Evolutionary conservation across 2,329 filamentous ascomycete genomes (phyloP), one percentile per base, ranked within the genome.

Genomic region (Dothistroma septosporum): DNA sequence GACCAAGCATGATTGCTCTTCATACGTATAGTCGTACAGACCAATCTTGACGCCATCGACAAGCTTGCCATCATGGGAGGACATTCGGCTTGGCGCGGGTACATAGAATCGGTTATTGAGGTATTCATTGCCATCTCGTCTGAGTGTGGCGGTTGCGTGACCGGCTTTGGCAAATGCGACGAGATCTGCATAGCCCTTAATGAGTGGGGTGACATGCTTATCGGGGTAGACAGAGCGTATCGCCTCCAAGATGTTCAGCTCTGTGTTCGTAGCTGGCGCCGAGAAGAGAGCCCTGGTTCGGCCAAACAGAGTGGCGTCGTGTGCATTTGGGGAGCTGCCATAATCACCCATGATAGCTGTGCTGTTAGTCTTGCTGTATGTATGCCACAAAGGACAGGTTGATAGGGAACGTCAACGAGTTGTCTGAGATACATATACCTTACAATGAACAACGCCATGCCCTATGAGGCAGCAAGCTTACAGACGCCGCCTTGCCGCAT

Each of bases 81-180:
- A 73, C 21, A 79, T 71, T 8, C 77, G 70, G 9, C 72, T 70
- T 6, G 68, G 61, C 0, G 77, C 72, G 8, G 75, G 71, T 0
- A 64, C 19, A 61, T 76, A 79, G 5, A 54, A 28, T 10, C 73
- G 72, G 62, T 68, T 69, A 53, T 69, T 71, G 12, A 71, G 70
- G 63, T 69, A 74, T 24, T 73, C 72, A 52, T 72, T 65, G 22
- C 66, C 65, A 31, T 76, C 73, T 35, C 76, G 71, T 62, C 75
- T 64, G 1, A 76, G 72, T 0, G 68, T 72, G 9, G 68, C 72
- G 16, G 69, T 69, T 12, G 77, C 76, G 56, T 73, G 70, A 53
- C 77, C 77, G n/a, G 77, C 74, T 12, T 69, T 67, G 47, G 77
- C 77, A 63, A 75, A 79, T 14, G 66, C 70, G 57, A 78, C 69